Evolutionary conservation across 2,329 filamentous ascomycete species (phyloP).

Genomic region (Seiridium cupressi): DNA sequence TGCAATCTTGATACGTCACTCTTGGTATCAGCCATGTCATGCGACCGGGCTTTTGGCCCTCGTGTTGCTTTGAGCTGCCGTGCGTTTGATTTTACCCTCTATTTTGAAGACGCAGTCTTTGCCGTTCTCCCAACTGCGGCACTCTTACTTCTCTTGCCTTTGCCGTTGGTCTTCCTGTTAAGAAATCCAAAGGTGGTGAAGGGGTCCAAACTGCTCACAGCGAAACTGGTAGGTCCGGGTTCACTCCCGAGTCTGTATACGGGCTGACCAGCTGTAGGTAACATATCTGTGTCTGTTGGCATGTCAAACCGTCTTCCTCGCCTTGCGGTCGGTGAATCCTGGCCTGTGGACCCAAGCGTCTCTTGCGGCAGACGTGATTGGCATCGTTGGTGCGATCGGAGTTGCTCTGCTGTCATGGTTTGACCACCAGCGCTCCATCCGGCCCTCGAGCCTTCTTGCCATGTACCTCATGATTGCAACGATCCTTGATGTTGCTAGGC

Average conservation of each 20-base stretch:
- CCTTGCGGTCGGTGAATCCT: background rate
- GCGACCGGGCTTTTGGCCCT: background rate
- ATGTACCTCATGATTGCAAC: slow-evolving; percentile 13
- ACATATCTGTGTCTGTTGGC: background rate
- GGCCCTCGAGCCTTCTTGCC: slow-evolving; percentile 13
- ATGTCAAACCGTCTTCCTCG: background rate
- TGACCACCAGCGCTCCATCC: slow-evolving; percentile 15
- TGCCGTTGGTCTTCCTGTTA: background rate
- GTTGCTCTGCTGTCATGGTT: slow-evolving; percentile 10
- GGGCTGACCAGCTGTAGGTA: background rate
- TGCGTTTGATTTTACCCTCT: slow-evolving; percentile 14
- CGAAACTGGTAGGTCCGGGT: background rate
- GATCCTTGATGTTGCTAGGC: slow-evolving; percentile 9
- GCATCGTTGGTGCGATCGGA: background rate
- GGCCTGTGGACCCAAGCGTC: background rate
- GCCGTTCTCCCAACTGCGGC: slow-evolving; percentile 9
- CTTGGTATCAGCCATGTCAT: background rate
- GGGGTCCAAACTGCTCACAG: background rate
- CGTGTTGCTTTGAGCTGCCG: slow-evolving; percentile 7
- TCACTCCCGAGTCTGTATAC: background rate
- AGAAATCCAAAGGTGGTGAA: background rate
- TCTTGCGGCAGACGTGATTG: background rate
- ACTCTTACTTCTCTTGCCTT: background rate
- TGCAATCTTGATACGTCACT: background rate
- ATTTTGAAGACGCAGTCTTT: slow-evolving; percentile 15